These are phyloP conservation scores for Serendipita sp. DNA, from an alignment of 768 basidiomycete genomes.

Conservation along the genomic window DNA sequence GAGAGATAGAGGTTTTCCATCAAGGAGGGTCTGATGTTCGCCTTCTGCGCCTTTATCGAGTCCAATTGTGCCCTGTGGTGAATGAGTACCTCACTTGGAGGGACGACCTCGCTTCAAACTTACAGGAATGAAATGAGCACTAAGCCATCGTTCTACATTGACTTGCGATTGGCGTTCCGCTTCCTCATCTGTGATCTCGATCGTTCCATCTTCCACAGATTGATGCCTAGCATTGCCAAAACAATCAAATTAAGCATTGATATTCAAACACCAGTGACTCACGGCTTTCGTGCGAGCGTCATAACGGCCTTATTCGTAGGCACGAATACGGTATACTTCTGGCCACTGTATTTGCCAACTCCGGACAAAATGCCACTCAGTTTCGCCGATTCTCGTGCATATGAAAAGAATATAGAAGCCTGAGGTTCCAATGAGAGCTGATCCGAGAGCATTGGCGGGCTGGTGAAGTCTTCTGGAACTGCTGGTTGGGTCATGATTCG, in stretches of 20 bases:
- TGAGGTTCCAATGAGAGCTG: constrained; percentile 59
- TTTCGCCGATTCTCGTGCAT: constrained; percentile 51
- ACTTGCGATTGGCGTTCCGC: constrained; percentile 39
- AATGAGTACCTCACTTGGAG: too few relatives aligned
- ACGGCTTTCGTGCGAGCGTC: constrained; percentile 70
- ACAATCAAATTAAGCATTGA: not conserved
- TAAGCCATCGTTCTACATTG: constrained; percentile 68
- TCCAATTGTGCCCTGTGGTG: not conserved
- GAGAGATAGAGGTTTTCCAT: constrained; percentile 42
- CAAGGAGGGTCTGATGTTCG: constrained; percentile 39
- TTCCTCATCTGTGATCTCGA: constrained; percentile 49
- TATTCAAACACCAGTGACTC: constrained; percentile 18
- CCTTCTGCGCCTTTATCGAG: not conserved
- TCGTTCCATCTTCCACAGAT: constrained; percentile 14
- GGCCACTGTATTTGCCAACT: constrained; percentile 13
- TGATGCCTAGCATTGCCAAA: constrained; percentile 16
- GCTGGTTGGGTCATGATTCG: not conserved
- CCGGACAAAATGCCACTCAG: constrained; percentile 33
- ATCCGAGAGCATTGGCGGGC: constrained; percentile 45
- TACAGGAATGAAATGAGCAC: constrained; percentile 73
- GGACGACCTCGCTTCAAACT: not conserved
- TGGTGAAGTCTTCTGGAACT: not conserved
- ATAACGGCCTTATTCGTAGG: constrained; percentile 83
- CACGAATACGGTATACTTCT: constrained; percentile 42
- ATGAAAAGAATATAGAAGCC: constrained; percentile 70